Evolutionary conservation across 768 basidiomycete species (phyloP).

Genomic region (Chalciporus sphaerocephalus): DNA sequence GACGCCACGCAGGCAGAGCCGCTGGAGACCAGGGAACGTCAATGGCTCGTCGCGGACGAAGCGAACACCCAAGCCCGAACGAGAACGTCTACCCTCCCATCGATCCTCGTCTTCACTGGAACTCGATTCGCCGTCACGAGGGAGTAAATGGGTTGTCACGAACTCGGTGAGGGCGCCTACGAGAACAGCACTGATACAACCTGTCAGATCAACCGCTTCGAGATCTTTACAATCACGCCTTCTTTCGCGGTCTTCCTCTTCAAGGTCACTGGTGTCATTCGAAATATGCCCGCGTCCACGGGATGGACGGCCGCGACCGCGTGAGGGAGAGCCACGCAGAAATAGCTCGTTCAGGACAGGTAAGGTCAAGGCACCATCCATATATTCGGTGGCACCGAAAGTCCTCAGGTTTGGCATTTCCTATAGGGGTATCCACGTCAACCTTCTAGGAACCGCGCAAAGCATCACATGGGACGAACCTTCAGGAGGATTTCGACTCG

Average conservation of each 20-base stretch:
- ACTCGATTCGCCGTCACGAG: constrained; percentile 38
- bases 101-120: constrained; percentile 40
- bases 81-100: constrained; percentile 30
- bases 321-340: constrained; percentile 73
- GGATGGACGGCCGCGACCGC: constrained; percentile 61
- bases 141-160: constrained; percentile 59
- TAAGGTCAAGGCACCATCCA: constrained; percentile 87
- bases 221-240: constrained; percentile 71
- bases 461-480: constrained; percentile 38
- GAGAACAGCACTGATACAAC: constrained; percentile 90
- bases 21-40: constrained; percentile 63
- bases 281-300: constrained; percentile 54
- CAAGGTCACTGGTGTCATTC: constrained; percentile 51
- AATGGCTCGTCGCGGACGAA: constrained; percentile 46
- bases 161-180: constrained; percentile 83
- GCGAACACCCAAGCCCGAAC: constrained; percentile 31
- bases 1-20: constrained; percentile 78
- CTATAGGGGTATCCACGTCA: constrained; percentile 36
- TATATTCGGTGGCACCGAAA: constrained; percentile 98
- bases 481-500: constrained; percentile 76
- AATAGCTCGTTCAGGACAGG: constrained; percentile 87
- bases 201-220: constrained; percentile 89
- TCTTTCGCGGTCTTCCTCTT: constrained; percentile 75
- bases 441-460: constrained; percentile 5
- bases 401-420: constrained; percentile 82